Evolutionary conservation across 2,329 filamentous ascomycete genomes (phyloP).

Genomic region (Teratosphaeria epicoccoides): DNA sequence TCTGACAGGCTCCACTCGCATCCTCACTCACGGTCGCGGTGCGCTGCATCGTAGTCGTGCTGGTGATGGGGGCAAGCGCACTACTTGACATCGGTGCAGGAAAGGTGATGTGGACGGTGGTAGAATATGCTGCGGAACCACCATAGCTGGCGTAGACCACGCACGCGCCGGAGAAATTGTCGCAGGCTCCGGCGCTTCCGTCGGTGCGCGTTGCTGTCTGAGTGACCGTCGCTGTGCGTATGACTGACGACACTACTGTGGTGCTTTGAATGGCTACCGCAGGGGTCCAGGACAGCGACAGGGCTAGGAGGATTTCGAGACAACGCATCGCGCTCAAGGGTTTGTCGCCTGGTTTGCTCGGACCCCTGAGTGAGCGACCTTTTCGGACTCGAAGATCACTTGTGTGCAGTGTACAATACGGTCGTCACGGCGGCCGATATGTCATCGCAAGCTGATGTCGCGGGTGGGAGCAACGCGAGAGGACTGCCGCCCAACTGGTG

Average conservation of each 20-base stretch:
- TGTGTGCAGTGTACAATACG: background rate
- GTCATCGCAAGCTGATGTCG: background rate
- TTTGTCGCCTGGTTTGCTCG: background rate
- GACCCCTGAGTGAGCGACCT: background rate
- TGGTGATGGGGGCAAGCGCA: background rate
- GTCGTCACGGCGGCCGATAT: background rate
- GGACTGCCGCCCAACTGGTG: background rate
- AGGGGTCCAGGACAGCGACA: background rate
- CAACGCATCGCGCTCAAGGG: background rate
- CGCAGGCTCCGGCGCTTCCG: conserved; percentile 1
- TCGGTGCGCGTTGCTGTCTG: conserved; percentile 3
- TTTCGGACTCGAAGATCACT: background rate
- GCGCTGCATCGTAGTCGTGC: background rate
- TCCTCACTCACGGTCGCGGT: conserved; percentile 2
- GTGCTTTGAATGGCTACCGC: background rate
- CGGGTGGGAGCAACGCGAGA: background rate
- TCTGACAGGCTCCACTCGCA: conserved; percentile 4
- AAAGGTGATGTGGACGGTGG: conserved; percentile 4
- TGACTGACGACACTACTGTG: conserved; percentile 4
- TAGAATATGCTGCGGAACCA: conserved; percentile 4
- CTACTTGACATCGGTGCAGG: background rate
- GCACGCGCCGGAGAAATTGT: conserved; percentile 8
- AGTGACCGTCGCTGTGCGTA: conserved; percentile 4
- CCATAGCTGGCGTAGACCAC: conserved; percentile 5
- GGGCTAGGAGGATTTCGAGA: background rate